phyloP scores from a whole-genome alignment of 345 rosid species.

The Abelmoschus esculentus region DNA sequence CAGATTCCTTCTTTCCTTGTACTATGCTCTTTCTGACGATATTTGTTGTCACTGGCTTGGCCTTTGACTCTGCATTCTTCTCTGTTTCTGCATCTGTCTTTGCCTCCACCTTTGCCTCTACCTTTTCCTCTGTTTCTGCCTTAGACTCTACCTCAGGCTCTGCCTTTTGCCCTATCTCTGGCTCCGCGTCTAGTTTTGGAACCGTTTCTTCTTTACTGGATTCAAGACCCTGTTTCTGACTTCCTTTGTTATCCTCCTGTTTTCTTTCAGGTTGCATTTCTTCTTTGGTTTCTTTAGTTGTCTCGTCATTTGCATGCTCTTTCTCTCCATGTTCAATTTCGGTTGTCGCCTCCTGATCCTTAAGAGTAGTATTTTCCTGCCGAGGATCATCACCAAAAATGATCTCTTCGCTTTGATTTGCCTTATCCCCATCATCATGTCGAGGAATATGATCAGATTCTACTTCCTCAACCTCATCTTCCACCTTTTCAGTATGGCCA shows the following conservation, averaged over 20 bases:
- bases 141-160: too few species aligned
- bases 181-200: constrained; percentile 2
- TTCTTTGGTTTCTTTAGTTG: background rate
- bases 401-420: background rate
- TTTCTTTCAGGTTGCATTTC: constrained; percentile 15
- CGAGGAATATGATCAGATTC: background rate
- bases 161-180: background rate
- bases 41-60: background rate
- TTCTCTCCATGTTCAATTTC: constrained; percentile 7
- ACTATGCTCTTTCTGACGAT: constrained; percentile 20
- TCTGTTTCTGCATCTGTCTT: background rate
- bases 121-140: too few species aligned
- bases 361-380: constrained; percentile 17
- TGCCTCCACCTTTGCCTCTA: too few species aligned
- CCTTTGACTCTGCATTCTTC: background rate
- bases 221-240: constrained; percentile 14
- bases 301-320: background rate
- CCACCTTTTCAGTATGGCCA: constrained; percentile 1
- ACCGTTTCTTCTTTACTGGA: constrained; percentile 15
- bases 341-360: constrained; percentile 17
- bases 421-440: background rate
- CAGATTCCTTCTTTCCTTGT: constrained; percentile 51
- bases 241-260: constrained; percentile 16
- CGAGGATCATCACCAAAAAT: constrained; percentile 3
- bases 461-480: constrained; percentile 15